phyloP scores from a whole-genome alignment of 176 grass and related monocot genomes.

The Tuctoria greenei region DNA sequence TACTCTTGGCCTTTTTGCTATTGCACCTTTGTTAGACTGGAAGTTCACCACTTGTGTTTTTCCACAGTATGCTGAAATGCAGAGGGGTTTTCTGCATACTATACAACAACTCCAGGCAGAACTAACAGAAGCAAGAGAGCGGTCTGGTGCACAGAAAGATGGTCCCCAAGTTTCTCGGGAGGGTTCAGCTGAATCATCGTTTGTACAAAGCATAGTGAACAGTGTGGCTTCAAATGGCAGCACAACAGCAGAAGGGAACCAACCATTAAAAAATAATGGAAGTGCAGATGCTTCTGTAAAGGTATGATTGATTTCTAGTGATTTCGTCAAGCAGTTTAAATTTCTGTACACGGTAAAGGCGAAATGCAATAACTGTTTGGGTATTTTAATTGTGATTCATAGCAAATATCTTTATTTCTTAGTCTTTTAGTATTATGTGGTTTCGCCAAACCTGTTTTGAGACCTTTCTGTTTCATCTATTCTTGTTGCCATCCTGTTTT shows the following conservation, averaged over 20 bases:
- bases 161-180: conserved; percentile 58
- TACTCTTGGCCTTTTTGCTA: neutral
- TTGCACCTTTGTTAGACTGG: neutral
- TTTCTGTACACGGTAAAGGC: neutral
- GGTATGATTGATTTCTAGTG: conserved; percentile 49
- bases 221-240: conserved; percentile 59
- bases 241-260: conserved; percentile 45
- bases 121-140: conserved; percentile 62
- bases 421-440: neutral
- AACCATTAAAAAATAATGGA: conserved; percentile 51
- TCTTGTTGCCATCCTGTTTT: neutral
- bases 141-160: conserved; percentile 63
- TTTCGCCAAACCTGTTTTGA: neutral
- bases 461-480: conserved; percentile 10
- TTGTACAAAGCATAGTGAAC: conserved; percentile 65
- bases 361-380: neutral
- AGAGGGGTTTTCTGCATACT: conserved; percentile 67
- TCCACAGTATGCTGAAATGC: conserved; percentile 84
- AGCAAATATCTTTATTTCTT: neutral
- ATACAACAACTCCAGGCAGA: conserved; percentile 93
- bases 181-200: conserved; percentile 57
- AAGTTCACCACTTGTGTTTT: conserved; percentile 20
- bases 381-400: neutral
- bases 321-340: conserved; percentile 7
- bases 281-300: conserved; percentile 57